phyloP scores from a whole-genome alignment of 257 asterid species.

The Rehmannia glutinosa region DNA sequence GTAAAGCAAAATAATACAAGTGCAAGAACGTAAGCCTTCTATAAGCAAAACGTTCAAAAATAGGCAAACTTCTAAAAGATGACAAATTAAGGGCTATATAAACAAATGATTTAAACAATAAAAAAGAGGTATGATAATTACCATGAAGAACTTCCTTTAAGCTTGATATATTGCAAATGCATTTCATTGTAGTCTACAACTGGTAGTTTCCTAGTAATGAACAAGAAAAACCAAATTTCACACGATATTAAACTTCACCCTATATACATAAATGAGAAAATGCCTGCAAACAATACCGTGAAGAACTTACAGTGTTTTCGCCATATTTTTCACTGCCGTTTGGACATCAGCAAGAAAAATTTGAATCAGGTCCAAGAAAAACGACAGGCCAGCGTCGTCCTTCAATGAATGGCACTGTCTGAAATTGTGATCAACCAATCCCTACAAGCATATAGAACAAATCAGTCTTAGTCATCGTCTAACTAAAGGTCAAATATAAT shows the following conservation, averaged over 20 bases:
- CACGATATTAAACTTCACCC: neutral
- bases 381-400: conserved; percentile 25
- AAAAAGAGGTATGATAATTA: conserved; percentile 9
- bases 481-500: too few relatives aligned
- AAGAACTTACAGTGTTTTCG: conserved; percentile 27
- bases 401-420: conserved; percentile 29
- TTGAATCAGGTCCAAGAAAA: conserved; percentile 34
- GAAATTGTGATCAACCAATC: conserved; percentile 33
- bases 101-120: neutral
- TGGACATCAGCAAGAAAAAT: conserved; percentile 24
- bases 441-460: conserved; percentile 21
- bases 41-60: neutral
- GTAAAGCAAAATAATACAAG: conserved; percentile 2
- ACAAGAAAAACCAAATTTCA: neutral
- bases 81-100: neutral
- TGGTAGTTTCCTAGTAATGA: conserved; percentile 24
- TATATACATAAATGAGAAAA: neutral
- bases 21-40: neutral
- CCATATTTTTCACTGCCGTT: conserved; percentile 14
- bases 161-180: conserved; percentile 29
- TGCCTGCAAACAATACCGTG: neutral
- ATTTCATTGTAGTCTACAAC: conserved; percentile 28
- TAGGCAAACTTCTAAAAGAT: neutral
- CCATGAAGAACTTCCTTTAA: conserved; percentile 54
- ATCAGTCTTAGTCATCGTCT: too few relatives aligned